A percentile compares a stretch with the other conserved stretches of the same genome.
These are phyloP conservation scores for Phytophthora pistaciae DNA, from an alignment of 352 stramenopile species.

Conservation along the genomic window DNA sequence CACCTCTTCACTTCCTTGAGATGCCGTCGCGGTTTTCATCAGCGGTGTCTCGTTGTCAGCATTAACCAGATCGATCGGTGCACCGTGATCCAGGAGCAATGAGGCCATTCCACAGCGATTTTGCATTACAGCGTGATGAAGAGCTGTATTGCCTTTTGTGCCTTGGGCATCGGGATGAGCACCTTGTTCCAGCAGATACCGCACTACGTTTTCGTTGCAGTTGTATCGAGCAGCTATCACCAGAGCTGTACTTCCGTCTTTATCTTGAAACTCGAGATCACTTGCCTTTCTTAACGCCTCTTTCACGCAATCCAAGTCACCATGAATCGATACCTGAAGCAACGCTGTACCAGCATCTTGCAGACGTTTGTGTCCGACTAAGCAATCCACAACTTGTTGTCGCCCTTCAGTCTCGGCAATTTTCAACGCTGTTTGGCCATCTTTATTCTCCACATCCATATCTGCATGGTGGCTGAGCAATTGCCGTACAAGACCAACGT, in stretches of 20 bases:
- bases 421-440: not conserved
- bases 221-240: too few species aligned
- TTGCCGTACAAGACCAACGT: not conserved
- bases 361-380: not conserved
- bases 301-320: not conserved
- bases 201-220: not conserved
- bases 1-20: too few species aligned
- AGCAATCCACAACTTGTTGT: not conserved
- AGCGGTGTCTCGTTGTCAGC: too few species aligned
- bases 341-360: not conserved
- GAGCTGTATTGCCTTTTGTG: not conserved
- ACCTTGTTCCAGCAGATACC: not conserved
- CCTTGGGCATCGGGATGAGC: not conserved
- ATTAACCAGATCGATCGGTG: too few species aligned
- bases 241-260: too few species aligned
- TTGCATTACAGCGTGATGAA: not conserved
- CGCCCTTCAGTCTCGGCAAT: not conserved
- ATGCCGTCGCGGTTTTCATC: too few species aligned
- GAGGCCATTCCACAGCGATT: not conserved
- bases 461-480: not conserved
- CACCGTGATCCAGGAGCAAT: not conserved
- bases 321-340: not conserved
- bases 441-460: not conserved
- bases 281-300: too few species aligned
- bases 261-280: too few species aligned